phyloP scores from a whole-genome alignment of 495 filamentous ascomycete species.

The Aspergillus saccharolyticus region DNA sequence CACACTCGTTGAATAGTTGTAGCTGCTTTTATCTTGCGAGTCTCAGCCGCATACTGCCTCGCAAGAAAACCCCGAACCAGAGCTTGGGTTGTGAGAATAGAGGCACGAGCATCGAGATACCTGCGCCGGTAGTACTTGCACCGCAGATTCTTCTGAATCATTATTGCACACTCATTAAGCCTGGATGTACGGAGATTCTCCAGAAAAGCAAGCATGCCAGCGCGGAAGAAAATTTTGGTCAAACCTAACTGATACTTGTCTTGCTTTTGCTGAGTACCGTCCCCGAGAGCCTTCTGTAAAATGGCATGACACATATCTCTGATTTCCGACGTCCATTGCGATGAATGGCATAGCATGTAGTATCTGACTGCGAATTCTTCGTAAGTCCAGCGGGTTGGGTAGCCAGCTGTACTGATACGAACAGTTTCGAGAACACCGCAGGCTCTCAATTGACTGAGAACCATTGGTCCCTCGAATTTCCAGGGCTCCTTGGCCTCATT shows the following conservation, averaged over 20 bases:
- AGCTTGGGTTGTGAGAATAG: constrained; percentile 77
- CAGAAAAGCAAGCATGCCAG: constrained; percentile 96
- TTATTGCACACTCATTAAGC: constrained; percentile 89
- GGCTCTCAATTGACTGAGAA: constrained; percentile 91
- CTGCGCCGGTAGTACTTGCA: constrained; percentile 92
- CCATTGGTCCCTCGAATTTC: constrained; percentile 99
- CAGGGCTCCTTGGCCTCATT: constrained; percentile 96
- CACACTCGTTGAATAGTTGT: constrained; percentile 94
- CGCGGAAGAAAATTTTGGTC: constrained; percentile 98
- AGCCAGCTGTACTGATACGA: constrained; percentile 94
- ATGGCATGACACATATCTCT: constrained; percentile 90
- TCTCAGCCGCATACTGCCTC: constrained; percentile 70
- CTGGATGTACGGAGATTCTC: constrained; percentile 88
- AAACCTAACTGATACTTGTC: constrained; percentile 96
- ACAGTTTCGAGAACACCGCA: constrained; percentile 99
- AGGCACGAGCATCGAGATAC: constrained; percentile 79
- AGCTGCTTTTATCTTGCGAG: constrained; percentile 77
- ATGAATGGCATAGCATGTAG: constrained; percentile 95
- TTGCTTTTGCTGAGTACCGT: constrained; percentile 67
- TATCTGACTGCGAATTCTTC: constrained; percentile 97
- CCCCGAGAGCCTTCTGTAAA: constrained; percentile 81
- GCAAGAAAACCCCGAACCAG: constrained; percentile 67
- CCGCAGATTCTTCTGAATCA: constrained; percentile 98
- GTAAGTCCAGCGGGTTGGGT: constrained; percentile 97
- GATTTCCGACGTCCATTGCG: constrained; percentile 89